phyloP scores from a whole-genome alignment of 805 yeast genomes.

The Teunomyces stri region DNA sequence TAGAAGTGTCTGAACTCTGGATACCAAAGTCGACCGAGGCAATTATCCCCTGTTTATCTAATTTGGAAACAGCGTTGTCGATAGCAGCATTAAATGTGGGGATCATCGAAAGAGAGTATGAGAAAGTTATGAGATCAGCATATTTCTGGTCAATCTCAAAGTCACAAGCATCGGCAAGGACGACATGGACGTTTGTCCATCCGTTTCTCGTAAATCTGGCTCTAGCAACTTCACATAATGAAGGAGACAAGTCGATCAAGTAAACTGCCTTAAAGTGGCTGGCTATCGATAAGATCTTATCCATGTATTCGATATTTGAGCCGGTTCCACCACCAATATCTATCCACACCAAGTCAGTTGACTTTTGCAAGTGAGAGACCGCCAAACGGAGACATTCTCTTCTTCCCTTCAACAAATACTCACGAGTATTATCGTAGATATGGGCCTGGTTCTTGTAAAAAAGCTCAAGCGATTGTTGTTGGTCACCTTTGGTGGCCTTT shows the following conservation, averaged over 20 bases:
- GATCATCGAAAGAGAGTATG: constrained; percentile 82
- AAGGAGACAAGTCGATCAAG: constrained; percentile 73
- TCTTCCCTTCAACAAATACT: constrained; percentile 66
- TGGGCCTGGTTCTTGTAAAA: constrained; percentile 77
- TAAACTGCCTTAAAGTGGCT: constrained; percentile 61
- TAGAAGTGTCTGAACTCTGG: constrained; percentile 59
- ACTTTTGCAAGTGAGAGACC: constrained; percentile 49
- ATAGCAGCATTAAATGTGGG: constrained; percentile 78
- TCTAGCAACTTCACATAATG: constrained; percentile 70
- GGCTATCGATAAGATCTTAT: constrained; percentile 47
- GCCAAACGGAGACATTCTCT: constrained; percentile 61
- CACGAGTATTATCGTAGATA: constrained; percentile 72
- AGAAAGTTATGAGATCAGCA: constrained; percentile 76
- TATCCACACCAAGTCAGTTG: constrained; percentile 59
- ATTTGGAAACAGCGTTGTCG: constrained; percentile 56
- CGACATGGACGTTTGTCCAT: constrained; percentile 60
- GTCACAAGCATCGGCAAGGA: constrained; percentile 74
- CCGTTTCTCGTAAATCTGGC: constrained; percentile 46
- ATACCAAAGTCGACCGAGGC: constrained; percentile 81
- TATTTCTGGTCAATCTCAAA: constrained; percentile 46
- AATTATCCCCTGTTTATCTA: constrained; percentile 59
- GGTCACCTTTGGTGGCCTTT: constrained; percentile 29
- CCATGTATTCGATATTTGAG: constrained; percentile 75
- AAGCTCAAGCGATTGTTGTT: constrained; percentile 61
- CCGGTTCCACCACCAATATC: constrained; percentile 91